These are phyloP conservation scores for Gymnopus androsaceus DNA, from an alignment of 1,284 basidiomycete species.

Conservation along the genomic window DNA sequence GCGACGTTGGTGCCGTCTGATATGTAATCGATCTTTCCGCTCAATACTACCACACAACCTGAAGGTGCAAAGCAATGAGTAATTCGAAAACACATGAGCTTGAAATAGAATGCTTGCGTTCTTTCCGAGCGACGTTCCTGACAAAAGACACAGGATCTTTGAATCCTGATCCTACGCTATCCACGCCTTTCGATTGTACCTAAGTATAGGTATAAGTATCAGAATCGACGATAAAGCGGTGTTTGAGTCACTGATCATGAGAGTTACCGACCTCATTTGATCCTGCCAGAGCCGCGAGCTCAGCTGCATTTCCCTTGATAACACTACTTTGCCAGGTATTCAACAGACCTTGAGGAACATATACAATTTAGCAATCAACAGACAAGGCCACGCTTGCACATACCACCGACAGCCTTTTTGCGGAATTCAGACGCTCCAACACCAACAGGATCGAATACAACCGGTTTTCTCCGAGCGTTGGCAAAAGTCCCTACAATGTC, in stretches of 20 bases:
- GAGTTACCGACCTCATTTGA: constrained; percentile 62
- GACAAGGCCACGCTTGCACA: constrained; percentile 14
- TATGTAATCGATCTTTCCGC: constrained; percentile 84
- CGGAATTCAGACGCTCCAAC: constrained; percentile 84
- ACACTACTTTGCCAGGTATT: constrained; percentile 86
- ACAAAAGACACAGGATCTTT: constrained; percentile 76
- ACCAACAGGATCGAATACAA: constrained; percentile 94
- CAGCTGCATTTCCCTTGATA: constrained; percentile 95
- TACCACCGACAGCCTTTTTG: constrained; percentile 56
- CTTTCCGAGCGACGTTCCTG: constrained; percentile 67
- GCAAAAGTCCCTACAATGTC: constrained; percentile 51
- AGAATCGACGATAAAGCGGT: not conserved
- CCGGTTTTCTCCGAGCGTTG: constrained; percentile 74
- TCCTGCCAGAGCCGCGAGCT: constrained; percentile 79
- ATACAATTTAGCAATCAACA: constrained; percentile 6
- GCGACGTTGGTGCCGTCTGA: constrained; percentile 80
- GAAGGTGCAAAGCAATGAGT: not conserved
- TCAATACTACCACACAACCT: constrained; percentile 85
- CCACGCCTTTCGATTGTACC: constrained; percentile 87
- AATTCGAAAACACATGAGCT: not conserved
- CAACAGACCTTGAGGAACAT: constrained; percentile 60
- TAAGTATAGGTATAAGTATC: constrained; percentile 29
- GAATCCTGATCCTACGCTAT: constrained; percentile 80
- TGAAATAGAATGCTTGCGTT: constrained; percentile 53
- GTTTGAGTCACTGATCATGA: not conserved